Conservation (phyloP, 352 stramenopile genomes). For the Poterioochromonas sp. region DNA sequence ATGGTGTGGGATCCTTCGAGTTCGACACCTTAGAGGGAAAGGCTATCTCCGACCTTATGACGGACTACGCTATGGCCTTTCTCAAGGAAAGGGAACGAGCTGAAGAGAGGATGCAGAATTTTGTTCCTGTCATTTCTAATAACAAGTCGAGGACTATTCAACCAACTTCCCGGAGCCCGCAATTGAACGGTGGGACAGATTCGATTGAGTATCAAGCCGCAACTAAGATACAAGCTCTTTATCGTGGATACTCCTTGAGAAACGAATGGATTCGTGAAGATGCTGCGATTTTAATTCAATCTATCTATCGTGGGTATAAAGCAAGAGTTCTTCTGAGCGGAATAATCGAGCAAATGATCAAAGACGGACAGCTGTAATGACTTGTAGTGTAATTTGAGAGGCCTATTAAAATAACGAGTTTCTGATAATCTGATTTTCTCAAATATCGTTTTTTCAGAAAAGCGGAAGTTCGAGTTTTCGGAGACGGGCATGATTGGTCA, state of each 20-base stretch:
- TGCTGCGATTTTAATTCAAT: constrained; percentile 24
- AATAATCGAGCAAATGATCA: constrained; percentile 16
- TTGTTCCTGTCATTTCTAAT: neutral
- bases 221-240: neutral
- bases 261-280: constrained; percentile 21
- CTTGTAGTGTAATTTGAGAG: neutral
- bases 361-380: constrained; percentile 11
- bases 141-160: no score
- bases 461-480: no score
- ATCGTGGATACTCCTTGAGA: constrained; percentile 6
- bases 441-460: no score
- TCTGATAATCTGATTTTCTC: no score
- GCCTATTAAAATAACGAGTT: neutral
- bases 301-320: constrained; percentile 20
- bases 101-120: neutral
- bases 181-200: neutral
- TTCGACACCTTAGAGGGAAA: constrained; percentile 16
- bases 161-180: neutral
- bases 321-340: neutral
- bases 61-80: constrained; percentile 19
- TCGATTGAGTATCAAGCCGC: neutral
- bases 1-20: neutral
- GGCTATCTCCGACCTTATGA: neutral
- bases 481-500: no score
- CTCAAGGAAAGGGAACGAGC: neutral